Conservation (phyloP, 2,329 filamentous ascomycete species). For the Xylariaceae sp. region DNA sequence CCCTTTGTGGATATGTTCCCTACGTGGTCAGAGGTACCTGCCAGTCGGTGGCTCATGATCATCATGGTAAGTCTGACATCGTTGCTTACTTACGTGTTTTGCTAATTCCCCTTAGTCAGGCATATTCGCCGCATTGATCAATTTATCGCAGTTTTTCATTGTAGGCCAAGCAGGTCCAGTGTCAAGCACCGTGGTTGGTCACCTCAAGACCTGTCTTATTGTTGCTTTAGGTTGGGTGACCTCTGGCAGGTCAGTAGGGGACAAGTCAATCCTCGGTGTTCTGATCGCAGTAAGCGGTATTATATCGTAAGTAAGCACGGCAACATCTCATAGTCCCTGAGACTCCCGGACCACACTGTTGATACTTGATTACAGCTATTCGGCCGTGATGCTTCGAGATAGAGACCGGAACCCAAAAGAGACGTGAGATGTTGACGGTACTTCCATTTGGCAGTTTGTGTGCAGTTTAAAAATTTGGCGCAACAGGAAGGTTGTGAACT, state of each 20-base stretch:
- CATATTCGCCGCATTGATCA: constrained; percentile 58
- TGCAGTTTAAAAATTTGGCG: neutral
- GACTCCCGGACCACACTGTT: constrained; percentile 1
- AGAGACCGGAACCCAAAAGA: constrained; percentile 23
- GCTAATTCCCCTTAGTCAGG: constrained; percentile 45
- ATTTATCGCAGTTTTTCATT: constrained; percentile 59
- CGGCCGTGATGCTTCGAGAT: constrained; percentile 42
- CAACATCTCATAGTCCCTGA: too few species aligned
- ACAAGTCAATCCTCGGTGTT: constrained; percentile 51
- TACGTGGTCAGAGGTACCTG: constrained; percentile 45
- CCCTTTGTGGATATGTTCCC: constrained; percentile 62
- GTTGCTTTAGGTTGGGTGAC: constrained; percentile 58
- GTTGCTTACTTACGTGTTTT: neutral
- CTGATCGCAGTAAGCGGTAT: constrained; percentile 53
- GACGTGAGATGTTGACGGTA: too few species aligned
- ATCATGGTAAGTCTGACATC: constrained; percentile 41
- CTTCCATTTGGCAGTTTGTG: too few species aligned
- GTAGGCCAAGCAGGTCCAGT: constrained; percentile 57
- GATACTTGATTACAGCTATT: constrained; percentile 36
- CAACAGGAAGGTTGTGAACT: neutral
- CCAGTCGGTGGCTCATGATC: constrained; percentile 54
- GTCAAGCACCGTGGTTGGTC: constrained; percentile 60
- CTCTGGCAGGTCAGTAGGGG: constrained; percentile 49
- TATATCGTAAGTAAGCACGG: constrained; percentile 51
- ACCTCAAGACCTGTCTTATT: constrained; percentile 61